A percentile compares a stretch with the other conserved stretches of the same genome.
These are phyloP conservation scores for Gossypium australe DNA, from an alignment of 345 rosid species.

Conservation along the genomic window DNA sequence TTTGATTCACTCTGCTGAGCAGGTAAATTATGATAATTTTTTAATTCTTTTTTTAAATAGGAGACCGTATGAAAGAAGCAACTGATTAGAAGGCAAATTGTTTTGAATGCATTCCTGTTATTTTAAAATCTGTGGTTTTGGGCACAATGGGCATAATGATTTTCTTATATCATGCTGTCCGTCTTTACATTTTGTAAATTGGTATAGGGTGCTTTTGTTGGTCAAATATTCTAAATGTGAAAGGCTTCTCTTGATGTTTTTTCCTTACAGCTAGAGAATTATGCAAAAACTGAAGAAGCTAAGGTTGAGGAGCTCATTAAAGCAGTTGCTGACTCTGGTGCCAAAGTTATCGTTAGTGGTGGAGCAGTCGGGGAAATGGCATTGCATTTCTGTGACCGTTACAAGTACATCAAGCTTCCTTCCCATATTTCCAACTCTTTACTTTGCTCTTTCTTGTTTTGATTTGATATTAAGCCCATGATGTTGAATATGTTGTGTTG, in stretches of 20 bases:
- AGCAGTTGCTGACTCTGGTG: slow-evolving; percentile 95
- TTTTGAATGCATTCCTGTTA: neutral
- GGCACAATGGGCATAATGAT: neutral
- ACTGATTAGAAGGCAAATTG: too few relatives aligned
- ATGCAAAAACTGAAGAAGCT: slow-evolving; percentile 96
- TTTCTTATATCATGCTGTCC: neutral
- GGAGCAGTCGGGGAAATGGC: slow-evolving; percentile 99
- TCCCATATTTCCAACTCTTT: neutral
- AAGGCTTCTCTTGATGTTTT: neutral
- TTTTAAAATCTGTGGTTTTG: neutral
- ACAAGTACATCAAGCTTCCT: slow-evolving; percentile 52
- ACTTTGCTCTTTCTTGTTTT: neutral
- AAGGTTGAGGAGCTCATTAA: slow-evolving; percentile 88
- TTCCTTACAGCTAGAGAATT: slow-evolving; percentile 71
- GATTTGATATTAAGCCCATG: neutral
- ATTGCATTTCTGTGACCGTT: slow-evolving; percentile 97
- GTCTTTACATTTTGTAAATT: neutral
- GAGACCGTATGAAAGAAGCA: too few relatives aligned
- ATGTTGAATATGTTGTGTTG: neutral
- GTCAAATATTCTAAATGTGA: neutral
- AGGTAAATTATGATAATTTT: slow-evolving; percentile 36
- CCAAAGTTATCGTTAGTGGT: slow-evolving; percentile 92
- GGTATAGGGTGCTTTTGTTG: neutral
- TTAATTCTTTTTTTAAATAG: neutral
- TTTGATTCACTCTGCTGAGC: slow-evolving; percentile 81